Conservation (phyloP, 192 early-diverging fungal species). For the Podila verticillata region DNA sequence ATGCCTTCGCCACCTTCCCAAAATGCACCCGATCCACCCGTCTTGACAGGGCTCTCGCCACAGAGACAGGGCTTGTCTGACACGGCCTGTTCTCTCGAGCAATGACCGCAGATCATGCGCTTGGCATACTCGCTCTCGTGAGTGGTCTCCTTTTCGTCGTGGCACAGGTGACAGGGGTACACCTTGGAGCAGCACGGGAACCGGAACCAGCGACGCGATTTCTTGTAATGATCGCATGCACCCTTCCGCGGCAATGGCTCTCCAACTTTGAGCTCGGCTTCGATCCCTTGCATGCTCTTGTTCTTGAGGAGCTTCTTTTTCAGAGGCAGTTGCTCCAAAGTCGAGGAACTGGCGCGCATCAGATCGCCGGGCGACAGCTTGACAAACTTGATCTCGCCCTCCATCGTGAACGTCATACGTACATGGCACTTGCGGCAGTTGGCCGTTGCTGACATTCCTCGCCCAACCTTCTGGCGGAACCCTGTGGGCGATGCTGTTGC, state of each 20-base stretch:
- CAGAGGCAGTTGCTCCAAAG: slow-evolving; percentile 50
- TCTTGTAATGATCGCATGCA: slow-evolving; percentile 85
- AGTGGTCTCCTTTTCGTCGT: slow-evolving; percentile 73
- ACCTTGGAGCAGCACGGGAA: slow-evolving; percentile 91
- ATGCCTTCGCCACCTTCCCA: slow-evolving; percentile 95
- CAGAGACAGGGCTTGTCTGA: slow-evolving; percentile 68
- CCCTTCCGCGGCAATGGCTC: slow-evolving; percentile 81
- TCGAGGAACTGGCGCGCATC: slow-evolving; percentile 29
- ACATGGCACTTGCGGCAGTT: slow-evolving; percentile 56
- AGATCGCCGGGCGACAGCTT: slow-evolving; percentile 47
- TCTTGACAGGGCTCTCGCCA: slow-evolving; percentile 69
- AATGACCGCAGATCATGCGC: slow-evolving; percentile 87
- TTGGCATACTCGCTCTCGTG: slow-evolving; percentile 78
- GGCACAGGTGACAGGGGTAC: slow-evolving; percentile 87
- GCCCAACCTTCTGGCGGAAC: slow-evolving; percentile 36
- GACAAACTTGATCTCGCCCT: slow-evolving; percentile 68
- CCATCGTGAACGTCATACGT: slow-evolving; percentile 55
- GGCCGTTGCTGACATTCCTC: slow-evolving; percentile 49
- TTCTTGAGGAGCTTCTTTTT: slow-evolving; percentile 45
- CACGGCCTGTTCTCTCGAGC: slow-evolving; percentile 81
- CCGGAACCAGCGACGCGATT: slow-evolving; percentile 90
- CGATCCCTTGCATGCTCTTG: slow-evolving; percentile 60
- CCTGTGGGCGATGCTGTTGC: slow-evolving; percentile 26
- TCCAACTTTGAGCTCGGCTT: slow-evolving; percentile 75
- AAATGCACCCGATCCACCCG: slow-evolving; percentile 67